Conservation (phyloP, 805 yeast genomes). For the Candida rishiriensis region DNA sequence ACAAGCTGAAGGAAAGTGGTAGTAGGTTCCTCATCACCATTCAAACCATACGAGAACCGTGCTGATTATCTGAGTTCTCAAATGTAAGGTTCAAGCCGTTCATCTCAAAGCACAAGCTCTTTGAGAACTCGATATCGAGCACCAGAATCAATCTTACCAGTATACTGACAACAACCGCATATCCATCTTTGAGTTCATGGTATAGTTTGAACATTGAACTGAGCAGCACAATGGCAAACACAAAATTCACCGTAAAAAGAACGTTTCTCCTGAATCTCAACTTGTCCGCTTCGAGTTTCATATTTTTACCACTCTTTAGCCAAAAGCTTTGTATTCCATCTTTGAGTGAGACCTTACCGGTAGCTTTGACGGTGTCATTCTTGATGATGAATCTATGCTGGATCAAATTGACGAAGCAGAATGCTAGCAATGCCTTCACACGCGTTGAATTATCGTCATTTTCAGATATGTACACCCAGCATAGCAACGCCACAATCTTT, state of each 20-base stretch:
- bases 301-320: slow-evolving; percentile 11
- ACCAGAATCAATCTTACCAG: slow-evolving; percentile 12
- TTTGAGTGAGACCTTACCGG: slow-evolving; percentile 2
- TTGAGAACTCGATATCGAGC: slow-evolving; percentile 20
- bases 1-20: too few relatives aligned
- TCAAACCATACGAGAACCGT: slow-evolving; percentile 2
- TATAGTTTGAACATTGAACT: slow-evolving; percentile 17
- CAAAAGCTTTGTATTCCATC: slow-evolving; percentile 20
- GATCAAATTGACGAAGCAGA: slow-evolving; percentile 19
- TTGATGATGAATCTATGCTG: slow-evolving; percentile 26
- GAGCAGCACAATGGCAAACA: slow-evolving; percentile 8
- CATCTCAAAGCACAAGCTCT: slow-evolving; percentile 20
- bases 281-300: slow-evolving; percentile 15
- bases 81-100: slow-evolving; percentile 13
- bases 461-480: slow-evolving; percentile 25
- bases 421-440: slow-evolving; percentile 24
- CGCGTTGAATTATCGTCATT: slow-evolving; percentile 26
- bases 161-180: slow-evolving; percentile 8
- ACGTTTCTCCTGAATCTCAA: slow-evolving; percentile 17
- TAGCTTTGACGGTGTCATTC: slow-evolving; percentile 3
- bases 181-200: slow-evolving; percentile 10
- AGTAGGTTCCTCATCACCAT: too few relatives aligned
- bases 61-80: slow-evolving; percentile 1
- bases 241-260: slow-evolving; percentile 7
- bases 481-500: slow-evolving; percentile 23